Percentiles rank a stretch among this genome's conserved stretches.
Conservation (phyloP, 345 rosid species). For the Gossypium arboreum region DNA sequence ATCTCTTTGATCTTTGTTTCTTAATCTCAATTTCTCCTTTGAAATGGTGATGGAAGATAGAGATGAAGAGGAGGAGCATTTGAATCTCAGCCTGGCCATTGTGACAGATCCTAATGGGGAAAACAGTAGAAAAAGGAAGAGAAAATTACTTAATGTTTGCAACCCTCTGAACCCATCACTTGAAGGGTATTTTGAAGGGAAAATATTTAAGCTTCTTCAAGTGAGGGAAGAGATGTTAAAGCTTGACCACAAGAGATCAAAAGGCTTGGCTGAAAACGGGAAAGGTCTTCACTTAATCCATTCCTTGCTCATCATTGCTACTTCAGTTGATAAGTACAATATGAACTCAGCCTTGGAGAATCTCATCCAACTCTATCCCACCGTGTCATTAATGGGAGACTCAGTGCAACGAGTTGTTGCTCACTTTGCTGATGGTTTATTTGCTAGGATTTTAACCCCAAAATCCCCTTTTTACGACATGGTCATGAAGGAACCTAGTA, state of each 20-base stretch:
- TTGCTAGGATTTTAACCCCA: constrained; percentile 45
- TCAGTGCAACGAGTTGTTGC: constrained; percentile 64
- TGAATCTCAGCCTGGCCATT: constrained; percentile 47
- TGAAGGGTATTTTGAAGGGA: constrained; percentile 36
- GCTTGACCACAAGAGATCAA: constrained; percentile 25
- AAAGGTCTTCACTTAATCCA: constrained; percentile 64
- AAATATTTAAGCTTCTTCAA: constrained; percentile 45
- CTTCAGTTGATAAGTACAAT: constrained; percentile 43
- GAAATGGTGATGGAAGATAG: constrained; percentile 23
- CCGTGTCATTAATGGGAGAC: constrained; percentile 46
- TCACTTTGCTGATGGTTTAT: constrained; percentile 50
- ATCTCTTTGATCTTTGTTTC: background rate
- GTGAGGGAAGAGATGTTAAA: constrained; percentile 56
- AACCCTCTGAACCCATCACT: constrained; percentile 7
- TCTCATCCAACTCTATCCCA: constrained; percentile 41
- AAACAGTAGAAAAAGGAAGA: constrained; percentile 33
- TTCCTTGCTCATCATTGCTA: constrained; percentile 49
- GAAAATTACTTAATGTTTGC: constrained; percentile 6
- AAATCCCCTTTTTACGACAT: constrained; percentile 53
- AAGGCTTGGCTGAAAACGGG: constrained; percentile 26
- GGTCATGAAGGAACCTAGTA: constrained; percentile 51
- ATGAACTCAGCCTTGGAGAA: constrained; percentile 29
- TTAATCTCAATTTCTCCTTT: background rate
- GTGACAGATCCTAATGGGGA: constrained; percentile 25
- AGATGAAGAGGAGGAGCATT: constrained; percentile 38